A percentile compares a stretch with the other conserved stretches of the same genome.
phyloP scores from a whole-genome alignment of 768 basidiomycete species.

The Boletus rubropictus region DNA sequence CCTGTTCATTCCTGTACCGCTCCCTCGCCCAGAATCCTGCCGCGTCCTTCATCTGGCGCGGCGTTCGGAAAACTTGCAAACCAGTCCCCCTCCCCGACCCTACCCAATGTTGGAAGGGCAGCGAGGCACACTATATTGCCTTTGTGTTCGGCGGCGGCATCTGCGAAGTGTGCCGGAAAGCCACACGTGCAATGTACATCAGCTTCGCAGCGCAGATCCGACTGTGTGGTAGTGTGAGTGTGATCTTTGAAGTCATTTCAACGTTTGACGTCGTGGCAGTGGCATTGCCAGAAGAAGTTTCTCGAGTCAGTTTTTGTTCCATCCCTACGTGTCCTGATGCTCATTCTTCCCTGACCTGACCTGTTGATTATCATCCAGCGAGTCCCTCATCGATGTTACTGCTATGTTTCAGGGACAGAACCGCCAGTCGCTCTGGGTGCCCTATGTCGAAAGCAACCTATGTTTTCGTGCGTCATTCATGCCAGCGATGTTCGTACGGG shows the following conservation, averaged over 20 bases:
- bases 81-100: constrained; percentile 40
- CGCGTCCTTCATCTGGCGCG: constrained; percentile 55
- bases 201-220: constrained; percentile 47
- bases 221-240: constrained; percentile 39
- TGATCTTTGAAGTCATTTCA: background rate
- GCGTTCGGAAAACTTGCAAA: constrained; percentile 36
- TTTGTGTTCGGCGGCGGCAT: constrained; percentile 53
- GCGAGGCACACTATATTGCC: constrained; percentile 57
- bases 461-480: constrained; percentile 20
- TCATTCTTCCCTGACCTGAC: background rate
- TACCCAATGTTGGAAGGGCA: constrained; percentile 31
- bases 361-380: constrained; percentile 6
- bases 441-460: constrained; percentile 16
- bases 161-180: constrained; percentile 50
- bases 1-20: constrained; percentile 47
- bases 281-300: constrained; percentile 16
- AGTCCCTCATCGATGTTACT: constrained; percentile 6
- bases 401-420: background rate
- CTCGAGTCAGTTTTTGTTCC: constrained; percentile 11
- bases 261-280: constrained; percentile 7
- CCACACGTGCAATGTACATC: constrained; percentile 34
- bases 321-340: background rate
- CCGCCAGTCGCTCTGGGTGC: constrained; percentile 14
- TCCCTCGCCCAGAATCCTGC: constrained; percentile 42
- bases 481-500: background rate